Percentiles rank a stretch among this genome's conserved stretches.
These are phyloP conservation scores for Chlamydomonas sp. DNA, from an alignment of 139 green algal genomes.

Conservation along the genomic window DNA sequence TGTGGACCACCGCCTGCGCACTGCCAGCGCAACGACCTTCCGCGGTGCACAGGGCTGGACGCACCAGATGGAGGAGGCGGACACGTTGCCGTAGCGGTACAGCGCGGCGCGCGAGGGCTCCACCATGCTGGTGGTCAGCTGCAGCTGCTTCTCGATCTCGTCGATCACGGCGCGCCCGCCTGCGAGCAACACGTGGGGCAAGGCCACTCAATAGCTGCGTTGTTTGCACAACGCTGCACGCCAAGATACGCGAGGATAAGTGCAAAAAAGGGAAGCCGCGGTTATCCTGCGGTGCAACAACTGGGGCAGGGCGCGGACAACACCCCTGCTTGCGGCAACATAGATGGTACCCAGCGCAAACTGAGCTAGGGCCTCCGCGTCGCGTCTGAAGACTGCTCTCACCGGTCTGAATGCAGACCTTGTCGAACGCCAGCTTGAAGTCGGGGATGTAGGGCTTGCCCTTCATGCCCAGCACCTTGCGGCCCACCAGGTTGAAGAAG, in stretches of 20 bases:
- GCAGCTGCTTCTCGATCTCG: slow-evolving; percentile 97
- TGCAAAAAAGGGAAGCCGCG: too few species aligned
- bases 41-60: not conserved
- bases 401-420: slow-evolving; percentile 98
- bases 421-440: slow-evolving; percentile 96
- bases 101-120: slow-evolving; percentile 86
- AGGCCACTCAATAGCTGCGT: not conserved
- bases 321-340: too few species aligned
- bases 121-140: slow-evolving; percentile 60
- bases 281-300: too few species aligned
- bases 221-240: not conserved
- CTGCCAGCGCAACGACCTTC: too few species aligned
- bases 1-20: not conserved
- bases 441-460: slow-evolving; percentile 94
- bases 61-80: slow-evolving; percentile 84
- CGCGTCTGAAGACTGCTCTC: not conserved
- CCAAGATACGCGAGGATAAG: too few species aligned
- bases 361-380: not conserved
- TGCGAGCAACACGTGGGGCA: not conserved
- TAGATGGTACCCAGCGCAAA: too few species aligned
- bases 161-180: slow-evolving; percentile 93
- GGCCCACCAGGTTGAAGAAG: slow-evolving; percentile 87
- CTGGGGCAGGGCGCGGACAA: too few species aligned
- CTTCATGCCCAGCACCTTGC: slow-evolving; percentile 74
- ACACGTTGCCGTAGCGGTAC: slow-evolving; percentile 90